Evolutionary conservation across 2,329 filamentous ascomycete genomes (phyloP).

Genomic region (Colletotrichum orbiculare): DNA sequence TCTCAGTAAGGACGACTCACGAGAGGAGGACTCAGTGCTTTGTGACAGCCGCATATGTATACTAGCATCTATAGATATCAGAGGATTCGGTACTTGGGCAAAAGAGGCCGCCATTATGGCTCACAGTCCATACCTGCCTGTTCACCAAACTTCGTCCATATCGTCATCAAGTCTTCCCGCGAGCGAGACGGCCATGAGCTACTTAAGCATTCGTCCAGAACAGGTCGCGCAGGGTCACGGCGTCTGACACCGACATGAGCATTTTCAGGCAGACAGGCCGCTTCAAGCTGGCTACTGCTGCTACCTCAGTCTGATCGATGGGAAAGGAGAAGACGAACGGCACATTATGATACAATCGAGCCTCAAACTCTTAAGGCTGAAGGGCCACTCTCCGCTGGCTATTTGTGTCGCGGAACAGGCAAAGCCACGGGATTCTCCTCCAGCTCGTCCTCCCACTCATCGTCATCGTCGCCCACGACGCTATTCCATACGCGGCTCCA

Average conservation of each 20-base stretch:
- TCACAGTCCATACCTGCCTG: too few relatives aligned
- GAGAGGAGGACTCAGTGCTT: slow-evolving; percentile 1
- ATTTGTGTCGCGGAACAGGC: slow-evolving; percentile 17
- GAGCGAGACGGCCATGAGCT: slow-evolving; percentile 1
- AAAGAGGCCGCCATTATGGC: slow-evolving; percentile 4
- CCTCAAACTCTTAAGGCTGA: slow-evolving; percentile 2
- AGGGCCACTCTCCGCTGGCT: not conserved
- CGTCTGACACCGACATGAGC: too few relatives aligned
- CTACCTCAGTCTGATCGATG: too few relatives aligned
- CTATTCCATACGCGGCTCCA: slow-evolving; percentile 85
- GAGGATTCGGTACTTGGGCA: slow-evolving; percentile 3
- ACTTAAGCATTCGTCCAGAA: too few relatives aligned
- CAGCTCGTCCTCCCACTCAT: slow-evolving; percentile 69
- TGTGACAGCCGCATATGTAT: slow-evolving; percentile 24
- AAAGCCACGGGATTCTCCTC: slow-evolving; percentile 48
- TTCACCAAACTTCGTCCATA: too few relatives aligned
- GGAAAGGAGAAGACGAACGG: too few relatives aligned
- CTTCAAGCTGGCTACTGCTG: too few relatives aligned
- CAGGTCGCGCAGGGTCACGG: too few relatives aligned
- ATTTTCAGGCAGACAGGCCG: too few relatives aligned
- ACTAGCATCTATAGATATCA: slow-evolving; percentile 38
- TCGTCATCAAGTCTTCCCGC: slow-evolving; percentile 1
- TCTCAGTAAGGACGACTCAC: slow-evolving; percentile 23
- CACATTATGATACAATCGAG: slow-evolving; percentile 25
- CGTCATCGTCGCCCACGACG: slow-evolving; percentile 69